Evolutionary conservation across 2,329 filamentous ascomycete genomes (phyloP), one percentile per base, ranked within the genome.

Genomic region (Aureobasidium subglaciale): DNA sequence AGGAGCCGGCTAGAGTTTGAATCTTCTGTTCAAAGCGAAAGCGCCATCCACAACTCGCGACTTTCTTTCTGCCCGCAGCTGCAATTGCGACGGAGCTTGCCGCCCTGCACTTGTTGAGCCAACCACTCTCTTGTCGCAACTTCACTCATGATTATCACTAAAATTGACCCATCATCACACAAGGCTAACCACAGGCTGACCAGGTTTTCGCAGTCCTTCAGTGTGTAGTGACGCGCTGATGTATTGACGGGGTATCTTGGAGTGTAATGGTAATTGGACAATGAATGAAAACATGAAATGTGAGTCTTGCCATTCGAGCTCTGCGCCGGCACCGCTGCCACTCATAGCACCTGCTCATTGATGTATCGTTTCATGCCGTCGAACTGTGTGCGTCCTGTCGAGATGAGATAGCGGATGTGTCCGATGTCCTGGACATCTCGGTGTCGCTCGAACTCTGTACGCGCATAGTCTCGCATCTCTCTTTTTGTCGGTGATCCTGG

Each of bases 311-410:
- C 20, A 18, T 27, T 18, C 15, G 25, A 43, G 24, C n/a, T 29
- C 24, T 20, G 34, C 37, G 20, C 16, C 35, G 13, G 43, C 29
- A 42, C 3, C 7, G 9, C n/a, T 27, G 15, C 13, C 18, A 8
- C 22, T 60, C 56, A 61, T 16, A 58, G 59, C 22, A 60, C 61
- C 54, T 65, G 63, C 58, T 70, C 69, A 46, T 71, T 68, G 16
- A 74, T 63, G 58, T 72, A 71, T 58, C 70, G 62, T 48, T 70
- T 73, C 73, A 79, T 76, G 13, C 69, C 68, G 59, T 78, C 75
- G 32, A 78, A 73, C 59, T 79, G 73, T 11, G 75, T 77, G 64
- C 76, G 78, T 13, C 76, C 76, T 16, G 68, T 73, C 7, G 74
- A 76, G 18, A 76, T 71, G 42, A 77, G 62, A 57, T 77, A 78